Percentiles rank a stretch among this genome's conserved stretches.
Evolutionary conservation across 192 early-diverging fungal species (phyloP).

Genomic region (Spinellus fusiger): DNA sequence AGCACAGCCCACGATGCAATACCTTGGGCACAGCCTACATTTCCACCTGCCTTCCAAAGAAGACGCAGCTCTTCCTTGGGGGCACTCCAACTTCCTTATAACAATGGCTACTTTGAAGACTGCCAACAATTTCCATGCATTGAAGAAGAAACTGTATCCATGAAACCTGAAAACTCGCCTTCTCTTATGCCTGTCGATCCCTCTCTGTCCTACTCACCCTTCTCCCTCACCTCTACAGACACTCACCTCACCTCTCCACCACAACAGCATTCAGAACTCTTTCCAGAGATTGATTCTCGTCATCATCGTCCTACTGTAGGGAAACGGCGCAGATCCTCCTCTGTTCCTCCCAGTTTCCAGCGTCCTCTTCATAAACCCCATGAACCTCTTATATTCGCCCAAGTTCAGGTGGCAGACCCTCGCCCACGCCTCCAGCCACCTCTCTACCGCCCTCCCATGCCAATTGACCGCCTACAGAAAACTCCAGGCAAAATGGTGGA

Average conservation of each 20-base stretch:
- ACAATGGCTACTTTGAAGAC: not conserved
- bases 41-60: conserved; percentile 2
- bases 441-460: conserved; percentile 16
- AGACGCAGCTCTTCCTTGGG: conserved; percentile 18
- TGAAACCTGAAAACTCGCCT: too few species aligned
- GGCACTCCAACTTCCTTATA: not conserved
- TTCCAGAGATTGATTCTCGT: conserved; percentile 12
- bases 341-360: conserved; percentile 10
- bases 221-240: conserved; percentile 8
- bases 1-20: too few species aligned
- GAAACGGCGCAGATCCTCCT: conserved; percentile 11
- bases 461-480: conserved; percentile 21
- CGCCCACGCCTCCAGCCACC: conserved; percentile 1
- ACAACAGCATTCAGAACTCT: conserved; percentile 1
- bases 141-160: conserved; percentile 14
- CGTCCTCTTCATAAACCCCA: not conserved
- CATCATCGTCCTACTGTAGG: not conserved
- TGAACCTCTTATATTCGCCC: conserved; percentile 12
- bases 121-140: not conserved
- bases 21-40: too few species aligned
- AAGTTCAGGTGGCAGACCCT: conserved; percentile 15
- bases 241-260: conserved; percentile 7
- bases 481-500: conserved; percentile 1
- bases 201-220: not conserved
- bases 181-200: not conserved